Base-by-base conservation (phyloP, 148 eudicot species). In the Mesembryanthemum crystallinum region DNA sequence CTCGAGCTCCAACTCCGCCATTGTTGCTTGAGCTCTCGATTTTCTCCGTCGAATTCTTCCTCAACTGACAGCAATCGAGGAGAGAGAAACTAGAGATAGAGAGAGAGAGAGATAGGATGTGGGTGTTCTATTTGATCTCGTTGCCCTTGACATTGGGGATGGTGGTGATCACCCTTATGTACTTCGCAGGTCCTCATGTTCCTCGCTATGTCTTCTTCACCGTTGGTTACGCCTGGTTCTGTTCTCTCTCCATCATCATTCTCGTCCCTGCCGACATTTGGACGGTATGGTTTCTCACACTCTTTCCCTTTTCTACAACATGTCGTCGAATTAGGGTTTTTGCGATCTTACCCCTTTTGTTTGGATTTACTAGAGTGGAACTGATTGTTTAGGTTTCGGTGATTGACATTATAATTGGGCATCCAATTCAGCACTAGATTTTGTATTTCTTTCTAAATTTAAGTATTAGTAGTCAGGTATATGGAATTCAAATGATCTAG, bases 211-310 rank as follows among this genome's bases (percentile, higher is more conserved):
- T 93, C 2, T 76, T 85, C 66, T 79, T 91, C 73, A 91, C 94
- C 72, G 98, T 93, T 45, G 98, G 91, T n/a, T 93, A 91, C 85
- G 86, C 98, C 58, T 93, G 98, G 97, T 91, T 93, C 67, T 93
- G 92, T 72, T 93, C 98, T 55, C 84, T 93, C 71, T 91, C 97
- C 67, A 82, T 93, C 73, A 93, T 93, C 86, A 81, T 89, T 83
- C 94, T 93, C 72, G 98, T 93, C 51, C 97, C 98, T 14, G 97
- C 97, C 77, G 98, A 93, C 78, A 93, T 93, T 77, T 93, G 97
- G 94, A 89, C 97, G 89, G 98, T 91, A 86, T 29, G 39, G 25
- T 37, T 65, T 29, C n/a, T 33, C 17, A 17, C 28, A 13, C 24
- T 13, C 0, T 1, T 27, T 47, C 29, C 0, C n/a, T 5, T 24